Evolutionary conservation across 371 early-diverging fungal species (phyloP).

Genomic region (Parasitella parasitica): DNA sequence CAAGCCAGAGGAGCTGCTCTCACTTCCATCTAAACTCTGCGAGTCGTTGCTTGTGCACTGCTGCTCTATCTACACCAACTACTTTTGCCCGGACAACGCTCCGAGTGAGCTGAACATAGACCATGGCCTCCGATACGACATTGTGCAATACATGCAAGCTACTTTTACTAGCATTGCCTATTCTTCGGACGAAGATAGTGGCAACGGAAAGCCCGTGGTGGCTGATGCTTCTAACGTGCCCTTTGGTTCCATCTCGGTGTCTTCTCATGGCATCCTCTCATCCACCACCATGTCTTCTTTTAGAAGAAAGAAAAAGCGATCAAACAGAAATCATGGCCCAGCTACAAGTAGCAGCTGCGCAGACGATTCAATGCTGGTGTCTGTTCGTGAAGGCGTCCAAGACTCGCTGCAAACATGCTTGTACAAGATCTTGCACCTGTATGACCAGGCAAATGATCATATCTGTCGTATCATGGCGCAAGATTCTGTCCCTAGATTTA

Average conservation of each 20-base stretch:
- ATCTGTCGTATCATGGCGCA: conserved; percentile 72
- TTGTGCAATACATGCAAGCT: conserved; percentile 33
- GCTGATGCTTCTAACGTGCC: conserved; percentile 15
- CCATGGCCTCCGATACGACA: conserved; percentile 40
- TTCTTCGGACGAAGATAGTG: not conserved
- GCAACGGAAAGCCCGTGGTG: not conserved
- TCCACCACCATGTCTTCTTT: not conserved
- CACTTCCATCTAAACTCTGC: not conserved
- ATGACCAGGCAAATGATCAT: conserved; percentile 63
- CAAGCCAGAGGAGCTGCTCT: not conserved
- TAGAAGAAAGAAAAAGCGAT: not conserved
- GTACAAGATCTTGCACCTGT: conserved; percentile 38
- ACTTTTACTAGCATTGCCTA: not conserved
- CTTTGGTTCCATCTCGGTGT: conserved; percentile 19
- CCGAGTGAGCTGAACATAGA: conserved; percentile 60
- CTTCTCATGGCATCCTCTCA: conserved; percentile 9
- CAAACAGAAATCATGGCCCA: not conserved
- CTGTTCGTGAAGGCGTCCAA: not conserved
- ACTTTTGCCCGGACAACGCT: conserved; percentile 48
- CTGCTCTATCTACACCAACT: conserved; percentile 57
- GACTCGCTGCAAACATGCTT: conserved; percentile 18
- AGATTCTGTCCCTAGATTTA: conserved; percentile 72
- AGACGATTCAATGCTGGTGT: not conserved
- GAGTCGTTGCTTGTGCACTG: conserved; percentile 43
- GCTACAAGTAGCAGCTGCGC: not conserved